Percentiles rank a stretch among this genome's conserved stretches.
phyloP scores from a whole-genome alignment of 331 rosid genomes.

The Quercus lobata region DNA sequence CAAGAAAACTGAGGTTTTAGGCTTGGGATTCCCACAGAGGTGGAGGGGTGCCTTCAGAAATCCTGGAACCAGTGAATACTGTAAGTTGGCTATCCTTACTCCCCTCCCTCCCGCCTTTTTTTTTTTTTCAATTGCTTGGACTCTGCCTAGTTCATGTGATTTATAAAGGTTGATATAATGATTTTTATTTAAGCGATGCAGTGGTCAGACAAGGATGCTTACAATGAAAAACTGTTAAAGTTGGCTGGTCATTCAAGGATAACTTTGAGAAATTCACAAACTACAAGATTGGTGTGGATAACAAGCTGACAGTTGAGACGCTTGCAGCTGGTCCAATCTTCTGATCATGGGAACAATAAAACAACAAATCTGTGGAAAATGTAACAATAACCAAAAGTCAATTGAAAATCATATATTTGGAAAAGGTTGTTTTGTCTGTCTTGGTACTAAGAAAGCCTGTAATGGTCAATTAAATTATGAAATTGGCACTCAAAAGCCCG shows the following conservation, averaged over 20 bases:
- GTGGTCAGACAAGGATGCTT: constrained; percentile 66
- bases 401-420: no score
- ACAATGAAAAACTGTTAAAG: constrained; percentile 57
- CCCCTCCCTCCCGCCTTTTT: background rate
- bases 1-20: constrained; percentile 65
- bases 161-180: background rate
- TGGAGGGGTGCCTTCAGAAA: constrained; percentile 87
- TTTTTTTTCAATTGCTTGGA: background rate
- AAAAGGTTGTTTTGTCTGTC: no score
- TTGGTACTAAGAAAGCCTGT: no score
- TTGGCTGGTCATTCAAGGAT: constrained; percentile 61
- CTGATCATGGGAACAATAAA: no score
- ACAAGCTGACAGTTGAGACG: constrained; percentile 58
- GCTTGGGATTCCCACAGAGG: constrained; percentile 64
- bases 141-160: background rate
- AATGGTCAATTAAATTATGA: no score
- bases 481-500: background rate
- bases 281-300: constrained; percentile 68
- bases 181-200: constrained; percentile 16
- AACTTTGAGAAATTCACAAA: constrained; percentile 62
- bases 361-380: no score
- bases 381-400: no score
- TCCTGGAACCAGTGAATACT: constrained; percentile 67
- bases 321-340: constrained; percentile 61
- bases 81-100: constrained; percentile 40